Evolutionary conservation across 495 filamentous ascomycete genomes (phyloP), one percentile per base, ranked within the genome.

Genomic region (Hamigera avellanea): DNA sequence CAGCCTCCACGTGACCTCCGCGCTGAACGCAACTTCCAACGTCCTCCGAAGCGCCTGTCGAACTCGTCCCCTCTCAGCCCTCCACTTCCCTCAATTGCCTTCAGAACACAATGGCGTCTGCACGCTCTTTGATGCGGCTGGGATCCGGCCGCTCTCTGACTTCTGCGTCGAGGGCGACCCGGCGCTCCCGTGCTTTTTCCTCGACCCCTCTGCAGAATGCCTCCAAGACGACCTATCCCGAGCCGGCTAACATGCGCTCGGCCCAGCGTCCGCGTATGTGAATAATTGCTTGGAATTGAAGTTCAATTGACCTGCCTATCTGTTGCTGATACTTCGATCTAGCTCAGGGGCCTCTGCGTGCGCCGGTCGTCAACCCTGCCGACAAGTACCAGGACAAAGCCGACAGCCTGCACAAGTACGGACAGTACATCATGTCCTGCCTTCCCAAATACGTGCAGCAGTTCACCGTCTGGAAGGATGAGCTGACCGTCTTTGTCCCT

Each of bases 391-490:
- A 78, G 56, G 78, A 78, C 47, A 84, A 89, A 65, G 73, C 82
- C 49, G 80, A 91, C 42, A 64, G 74, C 50, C 69, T 96, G 45
- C 91, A 96, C 69, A 78, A 71, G 45, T 99, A 99, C 54, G 93
- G 93, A 45, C 77, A 91, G 54, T 99, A 95, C 66, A 73, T 99
- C 50, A 83, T 96, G 71, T 89, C 88, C 39, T 93, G 85, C 57
- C 69, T 99, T 42, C 93, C 93, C 39, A 96, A 94, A 69, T 93
- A 94, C 61, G 76, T 99, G 49, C 93, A 99, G 66, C 93, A 99
- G 62, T 95, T 95, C 72, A 86, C 85, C 26, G 89, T 98, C 19
- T 96, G 89, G 93, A 99, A 99, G 69, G 91, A 99, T 56, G 93
- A 99, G 56, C 74, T 99, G 42, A 83, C 80, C 40, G 84, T 99